Conservation (phyloP, 257 asterid species). For the Paraleonurus japonicus region DNA sequence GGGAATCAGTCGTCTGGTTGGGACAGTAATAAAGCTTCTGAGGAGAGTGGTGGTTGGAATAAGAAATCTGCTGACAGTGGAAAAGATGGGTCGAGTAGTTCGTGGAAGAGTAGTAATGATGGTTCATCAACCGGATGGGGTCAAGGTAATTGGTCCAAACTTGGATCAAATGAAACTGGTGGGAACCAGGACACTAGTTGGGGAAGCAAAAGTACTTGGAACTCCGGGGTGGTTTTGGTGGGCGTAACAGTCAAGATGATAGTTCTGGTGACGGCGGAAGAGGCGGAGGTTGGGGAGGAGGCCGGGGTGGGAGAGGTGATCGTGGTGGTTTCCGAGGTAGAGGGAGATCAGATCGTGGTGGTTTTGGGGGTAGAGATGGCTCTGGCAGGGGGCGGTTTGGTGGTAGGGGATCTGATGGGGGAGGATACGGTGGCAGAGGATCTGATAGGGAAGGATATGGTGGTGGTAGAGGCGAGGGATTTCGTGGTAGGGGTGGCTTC, state of each 20-base stretch:
- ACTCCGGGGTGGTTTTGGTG: conserved; percentile 51
- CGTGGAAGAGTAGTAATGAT: conserved; percentile 44
- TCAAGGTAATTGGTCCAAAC: conserved; percentile 58
- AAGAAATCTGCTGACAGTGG: conserved; percentile 20
- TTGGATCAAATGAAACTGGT: conserved; percentile 39
- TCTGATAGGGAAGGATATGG: conserved; percentile 46
- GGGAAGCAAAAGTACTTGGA: conserved; percentile 72
- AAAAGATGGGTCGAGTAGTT: conserved; percentile 29
- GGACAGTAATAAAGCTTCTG: conserved; percentile 27
- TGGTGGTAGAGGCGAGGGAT: conserved; percentile 44
- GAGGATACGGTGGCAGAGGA: conserved; percentile 47
- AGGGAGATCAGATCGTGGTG: conserved; percentile 57
- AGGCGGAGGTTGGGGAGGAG: conserved; percentile 74
- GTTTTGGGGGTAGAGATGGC: conserved; percentile 57
- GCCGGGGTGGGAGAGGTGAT: conserved; percentile 53
- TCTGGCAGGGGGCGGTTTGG: conserved; percentile 47
- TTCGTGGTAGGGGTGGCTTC: conserved; percentile 55
- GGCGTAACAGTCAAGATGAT: conserved; percentile 42
- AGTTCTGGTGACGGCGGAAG: conserved; percentile 47
- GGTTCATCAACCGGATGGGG: conserved; percentile 71
- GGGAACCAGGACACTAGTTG: conserved; percentile 52
- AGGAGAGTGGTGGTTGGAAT: conserved; percentile 33
- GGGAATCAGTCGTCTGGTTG: conserved; percentile 36
- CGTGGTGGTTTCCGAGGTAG: conserved; percentile 57
- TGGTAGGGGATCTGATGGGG: conserved; percentile 39